phyloP scores from a whole-genome alignment of 495 filamentous ascomycete genomes.

The Aspergillus diversus region DNA sequence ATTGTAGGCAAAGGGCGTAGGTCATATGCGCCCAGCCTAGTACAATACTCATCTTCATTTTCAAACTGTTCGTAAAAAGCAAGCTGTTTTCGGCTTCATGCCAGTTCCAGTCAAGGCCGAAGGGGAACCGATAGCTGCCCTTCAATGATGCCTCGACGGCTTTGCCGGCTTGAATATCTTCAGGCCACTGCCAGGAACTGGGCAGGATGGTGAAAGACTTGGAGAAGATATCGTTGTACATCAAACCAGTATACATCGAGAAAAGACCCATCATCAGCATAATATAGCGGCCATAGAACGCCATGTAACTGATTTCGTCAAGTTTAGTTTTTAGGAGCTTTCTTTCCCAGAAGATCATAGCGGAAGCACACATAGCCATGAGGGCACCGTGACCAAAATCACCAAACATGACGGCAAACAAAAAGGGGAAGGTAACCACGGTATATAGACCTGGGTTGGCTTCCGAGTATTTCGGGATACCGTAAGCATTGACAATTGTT shows the following conservation, averaged over 20 bases:
- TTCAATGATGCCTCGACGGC: conserved; percentile 67
- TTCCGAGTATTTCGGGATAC: conserved; percentile 94
- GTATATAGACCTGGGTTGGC: conserved; percentile 95
- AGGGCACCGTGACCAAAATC: conserved; percentile 91
- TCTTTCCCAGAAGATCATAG: conserved; percentile 97
- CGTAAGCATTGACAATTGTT: conserved; percentile 98
- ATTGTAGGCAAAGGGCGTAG: conserved; percentile 90
- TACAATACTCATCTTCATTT: conserved; percentile 99
- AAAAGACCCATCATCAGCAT: conserved; percentile 97
- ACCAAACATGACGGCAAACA: conserved; percentile 99
- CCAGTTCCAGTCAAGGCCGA: conserved; percentile 97
- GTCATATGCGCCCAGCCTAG: conserved; percentile 96
- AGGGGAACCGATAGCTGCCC: conserved; percentile 81
- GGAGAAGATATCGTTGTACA: conserved; percentile 98
- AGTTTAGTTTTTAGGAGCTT: conserved; percentile 80
- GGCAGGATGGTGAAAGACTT: conserved; percentile 84
- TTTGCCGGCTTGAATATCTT: conserved; percentile 61
- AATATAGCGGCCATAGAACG: conserved; percentile 97
- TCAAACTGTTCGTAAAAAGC: conserved; percentile 95
- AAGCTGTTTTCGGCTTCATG: conserved; percentile 92
- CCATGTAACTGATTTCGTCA: conserved; percentile 95
- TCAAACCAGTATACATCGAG: conserved; percentile 94
- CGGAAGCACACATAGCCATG: conserved; percentile 75
- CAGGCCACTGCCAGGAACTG: conserved; percentile 87
- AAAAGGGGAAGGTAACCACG: conserved; percentile 95